Base-by-base conservation (phyloP, 768 basidiomycete species). In the Boletus bicolor region DNA sequence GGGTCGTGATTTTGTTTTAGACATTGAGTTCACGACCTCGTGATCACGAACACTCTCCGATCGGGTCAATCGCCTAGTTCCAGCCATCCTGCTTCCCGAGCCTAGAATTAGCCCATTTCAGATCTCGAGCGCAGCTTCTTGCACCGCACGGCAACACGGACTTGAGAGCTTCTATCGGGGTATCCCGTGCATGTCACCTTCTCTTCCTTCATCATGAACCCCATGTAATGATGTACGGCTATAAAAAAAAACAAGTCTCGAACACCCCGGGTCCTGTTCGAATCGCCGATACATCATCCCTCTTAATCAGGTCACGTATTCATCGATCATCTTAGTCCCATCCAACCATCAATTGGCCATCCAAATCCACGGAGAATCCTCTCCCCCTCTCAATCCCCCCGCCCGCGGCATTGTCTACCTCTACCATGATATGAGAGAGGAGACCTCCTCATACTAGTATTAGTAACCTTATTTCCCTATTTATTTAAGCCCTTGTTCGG, bases 161-260 rank as follows among this genome's bases (percentile, higher is more conserved):
- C 30, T 14, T 21, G 45, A 6, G 11, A 7, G n/a, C 53, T 58
- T 60, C 59, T 34, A 51, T 44, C 58, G 59, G 58, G 17, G 58
- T 21, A 36, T 17, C 15, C 59, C 59, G 47, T 12, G 35, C 51
- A 36, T 24, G 14, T 51, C 42, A 42, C 15, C 43, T 42, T 21
- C 9, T 21, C 32, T 52, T 34, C 44, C 34, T 28, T 10, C 19
- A 36, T 36, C 47, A 34, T 15, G 35, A 21, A 34, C 34, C 34
- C 34, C 34, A 19, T 47, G 19, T 26, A 5, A 32, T 34, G 32
- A 35, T 35, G 19, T 14, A 8, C 8, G 19, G 8, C 45, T 47
- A 34, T 15, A 43, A 43, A 41, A 6, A 19, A 32, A 10, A 24
- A 28, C n/a, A 45, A 10, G 11, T 10, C 21, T 34, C 14, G 28